Conservation (phyloP, 768 basidiomycete genomes). For the Leccinum subtestaceum region DNA sequence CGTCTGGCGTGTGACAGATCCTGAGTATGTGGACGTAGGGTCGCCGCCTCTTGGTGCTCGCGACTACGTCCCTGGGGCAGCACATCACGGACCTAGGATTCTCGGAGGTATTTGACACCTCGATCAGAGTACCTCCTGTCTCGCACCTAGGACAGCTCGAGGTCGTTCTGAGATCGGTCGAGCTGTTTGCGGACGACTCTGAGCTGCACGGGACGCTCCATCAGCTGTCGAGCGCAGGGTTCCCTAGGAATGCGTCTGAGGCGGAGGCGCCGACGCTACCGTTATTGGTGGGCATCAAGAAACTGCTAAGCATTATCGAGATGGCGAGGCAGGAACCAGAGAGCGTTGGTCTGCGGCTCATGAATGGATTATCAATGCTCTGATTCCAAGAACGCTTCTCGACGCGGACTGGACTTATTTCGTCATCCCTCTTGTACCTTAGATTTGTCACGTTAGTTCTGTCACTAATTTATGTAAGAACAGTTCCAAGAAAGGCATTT, state of each 20-base stretch:
- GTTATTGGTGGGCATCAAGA: constrained; percentile 90
- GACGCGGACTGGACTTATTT: neutral
- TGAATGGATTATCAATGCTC: constrained; percentile 48
- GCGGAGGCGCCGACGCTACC: constrained; percentile 45
- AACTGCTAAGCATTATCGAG: constrained; percentile 84
- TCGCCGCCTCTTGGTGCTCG: constrained; percentile 86
- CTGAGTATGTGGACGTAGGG: constrained; percentile 48
- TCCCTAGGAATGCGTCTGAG: constrained; percentile 40
- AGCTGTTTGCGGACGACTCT: constrained; percentile 59
- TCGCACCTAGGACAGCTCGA: constrained; percentile 69
- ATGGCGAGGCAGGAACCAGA: constrained; percentile 97
- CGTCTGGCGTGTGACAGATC: neutral
- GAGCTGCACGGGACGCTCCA: constrained; percentile 58
- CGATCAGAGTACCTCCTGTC: constrained; percentile 83
- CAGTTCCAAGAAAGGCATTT: constrained; percentile 21
- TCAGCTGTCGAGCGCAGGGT: constrained; percentile 73
- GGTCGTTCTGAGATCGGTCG: constrained; percentile 71
- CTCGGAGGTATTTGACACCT: constrained; percentile 84
- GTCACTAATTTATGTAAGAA: neutral
- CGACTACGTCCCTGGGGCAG: constrained; percentile 85
- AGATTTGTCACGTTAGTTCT: constrained; percentile 1
- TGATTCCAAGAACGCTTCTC: constrained; percentile 8
- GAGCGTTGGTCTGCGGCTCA: constrained; percentile 69
- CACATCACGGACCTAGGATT: constrained; percentile 88
- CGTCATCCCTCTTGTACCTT: constrained; percentile 4